A percentile compares a stretch with the other conserved stretches of the same genome.
Conservation (phyloP, 495 filamentous ascomycete species). For the Thozetella sp. region DNA sequence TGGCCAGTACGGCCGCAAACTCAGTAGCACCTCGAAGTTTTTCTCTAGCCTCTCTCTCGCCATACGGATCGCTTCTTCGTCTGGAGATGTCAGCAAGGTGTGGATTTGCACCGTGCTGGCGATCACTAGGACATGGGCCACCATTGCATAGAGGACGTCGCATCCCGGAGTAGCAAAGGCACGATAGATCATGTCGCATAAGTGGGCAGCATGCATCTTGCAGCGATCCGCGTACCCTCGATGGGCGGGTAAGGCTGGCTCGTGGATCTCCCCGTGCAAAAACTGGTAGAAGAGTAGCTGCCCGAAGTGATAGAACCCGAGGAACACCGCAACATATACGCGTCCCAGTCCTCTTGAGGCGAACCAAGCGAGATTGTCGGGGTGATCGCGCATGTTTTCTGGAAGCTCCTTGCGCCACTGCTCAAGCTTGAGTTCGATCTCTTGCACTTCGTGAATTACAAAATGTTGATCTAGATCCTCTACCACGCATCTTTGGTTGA, state of each 20-base stretch:
- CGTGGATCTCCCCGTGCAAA: constrained; percentile 25
- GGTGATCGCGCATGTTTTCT: constrained; percentile 27
- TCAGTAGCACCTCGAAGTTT: constrained; percentile 39
- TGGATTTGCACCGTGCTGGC: constrained; percentile 44
- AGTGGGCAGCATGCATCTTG: constrained; percentile 29
- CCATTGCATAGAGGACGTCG: constrained; percentile 38
- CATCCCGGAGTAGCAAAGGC: constrained; percentile 27
- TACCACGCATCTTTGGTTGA: constrained; percentile 26
- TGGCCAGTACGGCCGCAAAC: constrained; percentile 34
- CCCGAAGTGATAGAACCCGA: constrained; percentile 43
- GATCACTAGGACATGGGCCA: constrained; percentile 42
- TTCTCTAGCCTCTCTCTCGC: constrained; percentile 31
- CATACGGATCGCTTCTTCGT: constrained; percentile 17
- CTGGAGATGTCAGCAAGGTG: constrained; percentile 30
- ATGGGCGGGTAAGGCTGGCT: constrained; percentile 3
- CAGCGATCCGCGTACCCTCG: constrained; percentile 32
- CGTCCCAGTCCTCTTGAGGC: constrained; percentile 34
- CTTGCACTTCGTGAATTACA: constrained; percentile 15
- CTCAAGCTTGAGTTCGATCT: constrained; percentile 25
- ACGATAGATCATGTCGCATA: constrained; percentile 37
- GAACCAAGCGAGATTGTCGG: constrained; percentile 23
- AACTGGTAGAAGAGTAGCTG: constrained; percentile 45
- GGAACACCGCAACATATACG: constrained; percentile 37
- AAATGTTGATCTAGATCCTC: constrained; percentile 7
- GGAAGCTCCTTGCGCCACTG: constrained; percentile 29